These are phyloP conservation scores for Pseudopithomyces chartarum DNA, from an alignment of 2,329 filamentous ascomycete genomes.

Conservation along the genomic window DNA sequence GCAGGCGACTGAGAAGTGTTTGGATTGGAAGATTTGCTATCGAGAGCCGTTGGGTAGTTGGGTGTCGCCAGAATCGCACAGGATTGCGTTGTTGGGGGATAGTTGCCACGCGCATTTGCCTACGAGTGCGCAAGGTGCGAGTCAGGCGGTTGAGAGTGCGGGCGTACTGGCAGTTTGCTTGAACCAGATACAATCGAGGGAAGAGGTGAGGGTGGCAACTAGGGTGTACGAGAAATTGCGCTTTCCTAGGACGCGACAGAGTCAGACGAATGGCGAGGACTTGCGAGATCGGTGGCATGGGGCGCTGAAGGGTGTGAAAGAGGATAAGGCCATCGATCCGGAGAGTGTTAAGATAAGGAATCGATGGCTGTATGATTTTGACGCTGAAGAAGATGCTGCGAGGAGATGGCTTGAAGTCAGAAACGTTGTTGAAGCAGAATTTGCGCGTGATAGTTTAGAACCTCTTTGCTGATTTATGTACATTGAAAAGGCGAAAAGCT, in stretches of 20 bases:
- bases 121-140: conserved; percentile 57
- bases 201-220: conserved; percentile 24
- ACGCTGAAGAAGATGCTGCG: conserved; percentile 23
- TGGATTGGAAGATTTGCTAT: conserved; percentile 62
- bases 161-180: conserved; percentile 25
- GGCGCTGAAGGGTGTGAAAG: conserved; percentile 23
- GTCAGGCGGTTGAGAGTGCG: conserved; percentile 58
- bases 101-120: conserved; percentile 59
- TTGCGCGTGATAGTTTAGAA: conserved; percentile 15
- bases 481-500: not conserved
- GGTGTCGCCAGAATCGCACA: conserved; percentile 50
- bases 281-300: conserved; percentile 30
- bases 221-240: conserved; percentile 27
- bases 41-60: conserved; percentile 57
- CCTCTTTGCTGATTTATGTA: conserved; percentile 17
- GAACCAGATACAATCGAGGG: conserved; percentile 10
- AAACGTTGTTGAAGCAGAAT: conserved; percentile 15
- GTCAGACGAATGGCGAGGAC: conserved; percentile 31
- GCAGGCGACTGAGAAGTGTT: conserved; percentile 49
- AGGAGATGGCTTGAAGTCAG: conserved; percentile 18
- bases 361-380: conserved; percentile 25
- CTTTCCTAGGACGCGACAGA: conserved; percentile 24
- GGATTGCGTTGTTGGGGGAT: conserved; percentile 57
- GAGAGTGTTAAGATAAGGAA: conserved; percentile 30
- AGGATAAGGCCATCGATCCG: conserved; percentile 23